Evolutionary conservation across 1,284 basidiomycete species (phyloP).

Genomic region (Ceratobasidium sp.): DNA sequence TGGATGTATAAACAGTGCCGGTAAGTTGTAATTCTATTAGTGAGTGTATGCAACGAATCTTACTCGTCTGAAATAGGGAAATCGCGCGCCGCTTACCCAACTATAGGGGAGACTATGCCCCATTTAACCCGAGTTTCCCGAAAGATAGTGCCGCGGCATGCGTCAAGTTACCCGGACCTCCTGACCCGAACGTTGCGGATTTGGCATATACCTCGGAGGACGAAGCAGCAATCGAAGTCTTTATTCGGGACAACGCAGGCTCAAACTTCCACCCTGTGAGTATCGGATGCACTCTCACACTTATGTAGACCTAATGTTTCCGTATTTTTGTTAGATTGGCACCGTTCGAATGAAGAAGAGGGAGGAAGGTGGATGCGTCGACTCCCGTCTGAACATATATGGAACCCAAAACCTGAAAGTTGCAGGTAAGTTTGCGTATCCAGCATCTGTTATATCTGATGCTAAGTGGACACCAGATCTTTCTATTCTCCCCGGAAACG

Average conservation of each 20-base stretch:
- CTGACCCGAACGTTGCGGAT: constrained; percentile 54
- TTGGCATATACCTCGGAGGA: constrained; percentile 53
- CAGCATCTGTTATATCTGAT: not conserved
- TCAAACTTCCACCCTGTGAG: constrained; percentile 40
- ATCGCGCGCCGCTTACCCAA: constrained; percentile 57
- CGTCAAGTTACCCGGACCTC: constrained; percentile 15
- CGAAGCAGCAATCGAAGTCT: constrained; percentile 50
- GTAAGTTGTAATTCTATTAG: constrained; percentile 1
- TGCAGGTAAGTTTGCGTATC: constrained; percentile 18
- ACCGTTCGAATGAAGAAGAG: constrained; percentile 58
- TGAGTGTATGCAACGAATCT: not conserved
- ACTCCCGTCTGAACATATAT: constrained; percentile 57
- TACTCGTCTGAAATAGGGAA: constrained; percentile 51
- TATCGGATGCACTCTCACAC: not conserved
- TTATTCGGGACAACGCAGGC: constrained; percentile 46
- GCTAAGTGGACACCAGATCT: not conserved
- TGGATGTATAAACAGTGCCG: constrained; percentile 40
- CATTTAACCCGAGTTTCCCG: constrained; percentile 56
- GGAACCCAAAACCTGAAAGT: constrained; percentile 56
- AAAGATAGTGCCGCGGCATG: constrained; percentile 49
- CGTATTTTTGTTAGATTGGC: constrained; percentile 43
- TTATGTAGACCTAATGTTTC: not conserved
- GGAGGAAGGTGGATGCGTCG: constrained; percentile 60
- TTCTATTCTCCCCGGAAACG: constrained; percentile 2
- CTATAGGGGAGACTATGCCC: constrained; percentile 57